Evolutionary conservation across 108 stramenopile genomes (phyloP).

Genomic region (Nitzschia sp.): DNA sequence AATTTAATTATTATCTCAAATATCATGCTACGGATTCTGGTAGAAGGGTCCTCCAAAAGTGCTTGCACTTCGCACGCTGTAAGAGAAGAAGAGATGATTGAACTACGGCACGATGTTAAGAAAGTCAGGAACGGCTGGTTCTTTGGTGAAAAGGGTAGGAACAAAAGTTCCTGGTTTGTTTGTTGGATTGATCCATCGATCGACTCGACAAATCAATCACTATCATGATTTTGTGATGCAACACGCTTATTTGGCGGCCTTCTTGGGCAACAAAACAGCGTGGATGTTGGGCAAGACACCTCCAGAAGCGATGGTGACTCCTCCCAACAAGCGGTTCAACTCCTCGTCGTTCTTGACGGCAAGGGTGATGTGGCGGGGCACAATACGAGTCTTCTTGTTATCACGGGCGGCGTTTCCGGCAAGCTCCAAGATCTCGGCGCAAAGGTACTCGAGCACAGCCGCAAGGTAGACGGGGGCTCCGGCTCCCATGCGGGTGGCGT

Average conservation of each 20-base stretch:
- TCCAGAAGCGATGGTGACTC: slow-evolving; percentile 94
- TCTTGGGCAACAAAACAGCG: slow-evolving; percentile 93
- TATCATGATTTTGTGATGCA: too few species aligned
- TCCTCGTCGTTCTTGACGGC: slow-evolving; percentile 96
- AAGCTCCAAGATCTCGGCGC: slow-evolving; percentile 93
- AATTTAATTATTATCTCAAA: background rate
- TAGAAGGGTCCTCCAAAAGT: background rate
- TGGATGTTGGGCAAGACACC: slow-evolving; percentile 99
- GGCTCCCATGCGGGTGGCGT: slow-evolving; percentile 92
- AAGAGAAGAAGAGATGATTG: too few species aligned
- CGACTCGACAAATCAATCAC: too few species aligned
- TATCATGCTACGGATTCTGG: background rate
- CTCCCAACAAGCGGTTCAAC: slow-evolving; percentile 92
- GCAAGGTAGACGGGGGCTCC: slow-evolving; percentile 96
- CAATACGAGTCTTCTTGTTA: slow-evolving; percentile 95
- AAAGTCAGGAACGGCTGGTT: too few species aligned
- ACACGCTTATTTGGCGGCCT: too few species aligned
- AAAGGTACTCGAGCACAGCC: slow-evolving; percentile 93
- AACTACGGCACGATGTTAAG: too few species aligned
- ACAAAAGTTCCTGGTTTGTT: slow-evolving; percentile 29
- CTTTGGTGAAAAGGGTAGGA: slow-evolving; percentile 23
- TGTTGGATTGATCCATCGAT: background rate
- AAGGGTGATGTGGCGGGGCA: slow-evolving; percentile 93
- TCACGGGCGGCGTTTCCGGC: slow-evolving; percentile 96
- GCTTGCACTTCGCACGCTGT: too few species aligned